Evolutionary conservation across 352 stramenopile genomes (phyloP), one percentile per base, ranked within the genome.

Genomic region (Globisporangium iwayamae): DNA sequence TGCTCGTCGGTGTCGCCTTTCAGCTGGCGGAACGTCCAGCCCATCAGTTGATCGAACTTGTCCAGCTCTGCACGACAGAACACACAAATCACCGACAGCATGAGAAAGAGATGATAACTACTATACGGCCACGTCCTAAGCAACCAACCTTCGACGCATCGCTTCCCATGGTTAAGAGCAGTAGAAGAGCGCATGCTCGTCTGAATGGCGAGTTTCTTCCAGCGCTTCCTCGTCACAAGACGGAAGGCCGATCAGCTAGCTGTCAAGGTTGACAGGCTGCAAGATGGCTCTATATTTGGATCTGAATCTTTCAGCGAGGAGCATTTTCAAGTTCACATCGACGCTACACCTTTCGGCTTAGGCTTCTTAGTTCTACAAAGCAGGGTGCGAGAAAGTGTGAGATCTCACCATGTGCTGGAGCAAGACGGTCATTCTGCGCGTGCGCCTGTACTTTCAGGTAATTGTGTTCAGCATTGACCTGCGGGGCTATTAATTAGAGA

Each of bases 1-100:
- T 57, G 22, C 30, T 62, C 34, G 3, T 56, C 56, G 28, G 7
- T 11, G 14, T 65, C 41, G 25, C 50, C 34, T 5, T 30, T 60
- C 7, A 84, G 41, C 43, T 85, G 63, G 14, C 56, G 76, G 52
- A 90, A 86, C 1, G 67, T 69, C 80, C 78, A 91, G 32, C 82
- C 82, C 81, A 89, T 89, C 41, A 63, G 51, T 8, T 86, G 63
- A 8, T 74, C 80, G 57, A 91, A 91, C 30, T 59, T 75, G 30
- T 78, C 71, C 13, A 91, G 66, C 11, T 91, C 82, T 88, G 22
- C 18, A 30, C 22, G 18, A 46, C 43, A 62, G 54, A 38, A 10
- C 18, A 20, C 16, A 51, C 50, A 10, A 20, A 22, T 3, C 4
- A 8, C 16, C 5, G 14, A 22, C 18, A 39, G 38, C 14, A 30